Percentiles rank a stretch among this genome's conserved stretches.
Evolutionary conservation across 108 stramenopile genomes (phyloP).

Genomic region (Ochromonas danica): DNA sequence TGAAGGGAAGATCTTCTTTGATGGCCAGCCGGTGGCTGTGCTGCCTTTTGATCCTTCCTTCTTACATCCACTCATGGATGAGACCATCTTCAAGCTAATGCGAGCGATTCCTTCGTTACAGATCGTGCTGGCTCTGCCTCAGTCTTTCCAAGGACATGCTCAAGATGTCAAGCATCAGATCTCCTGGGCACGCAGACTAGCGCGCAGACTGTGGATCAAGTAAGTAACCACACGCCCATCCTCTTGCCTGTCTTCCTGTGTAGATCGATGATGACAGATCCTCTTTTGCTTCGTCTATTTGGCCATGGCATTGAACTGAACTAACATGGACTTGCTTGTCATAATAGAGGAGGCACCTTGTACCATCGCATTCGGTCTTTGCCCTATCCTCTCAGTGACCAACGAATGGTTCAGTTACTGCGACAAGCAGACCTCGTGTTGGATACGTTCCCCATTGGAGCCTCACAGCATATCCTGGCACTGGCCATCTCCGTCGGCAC

Average conservation of each 20-base stretch:
- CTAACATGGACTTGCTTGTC: no score
- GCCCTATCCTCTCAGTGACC: not conserved
- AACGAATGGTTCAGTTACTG: not conserved
- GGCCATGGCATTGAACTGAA: no score
- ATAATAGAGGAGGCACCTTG: not conserved
- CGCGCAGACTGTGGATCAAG: constrained; percentile 13
- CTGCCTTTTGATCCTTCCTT: not conserved
- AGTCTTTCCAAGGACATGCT: not conserved
- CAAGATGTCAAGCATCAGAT: not conserved
- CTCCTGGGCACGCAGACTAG: constrained; percentile 10
- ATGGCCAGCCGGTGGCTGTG: constrained; percentile 29
- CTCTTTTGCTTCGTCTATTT: not conserved
- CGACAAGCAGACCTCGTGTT: constrained; percentile 17
- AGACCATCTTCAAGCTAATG: constrained; percentile 16
- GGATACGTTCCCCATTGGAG: constrained; percentile 24
- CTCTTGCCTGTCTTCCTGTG: not conserved
- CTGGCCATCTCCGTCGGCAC: constrained; percentile 23
- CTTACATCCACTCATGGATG: constrained; percentile 31
- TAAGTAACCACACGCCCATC: not conserved
- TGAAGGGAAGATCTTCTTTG: constrained; percentile 31
- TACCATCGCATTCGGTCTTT: constrained; percentile 19
- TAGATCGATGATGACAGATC: not conserved
- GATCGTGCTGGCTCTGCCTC: constrained; percentile 11
- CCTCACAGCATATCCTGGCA: not conserved
- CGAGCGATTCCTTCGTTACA: constrained; percentile 25